Evolutionary conservation across 768 basidiomycete species (phyloP).

Genomic region (Tylopilus balloui): DNA sequence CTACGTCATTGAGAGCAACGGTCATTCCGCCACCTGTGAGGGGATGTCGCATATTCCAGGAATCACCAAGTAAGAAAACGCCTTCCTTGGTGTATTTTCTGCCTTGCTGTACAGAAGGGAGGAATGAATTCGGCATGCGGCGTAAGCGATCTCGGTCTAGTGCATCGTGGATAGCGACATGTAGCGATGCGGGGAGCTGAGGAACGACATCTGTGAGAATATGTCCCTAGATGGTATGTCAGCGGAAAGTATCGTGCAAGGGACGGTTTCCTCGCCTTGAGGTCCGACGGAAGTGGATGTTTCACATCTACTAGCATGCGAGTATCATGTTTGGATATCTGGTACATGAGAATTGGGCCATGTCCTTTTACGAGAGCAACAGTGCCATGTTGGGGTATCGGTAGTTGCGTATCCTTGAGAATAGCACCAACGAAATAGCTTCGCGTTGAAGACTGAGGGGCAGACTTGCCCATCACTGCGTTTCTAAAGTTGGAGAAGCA

Average conservation of each 20-base stretch:
- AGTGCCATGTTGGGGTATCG: constrained; percentile 76
- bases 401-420: constrained; percentile 69
- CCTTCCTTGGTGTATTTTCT: constrained; percentile 51
- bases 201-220: constrained; percentile 74
- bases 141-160: constrained; percentile 78
- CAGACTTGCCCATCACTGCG: constrained; percentile 52
- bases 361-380: constrained; percentile 74
- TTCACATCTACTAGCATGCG: constrained; percentile 92
- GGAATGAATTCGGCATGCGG: constrained; percentile 93
- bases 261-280: constrained; percentile 49
- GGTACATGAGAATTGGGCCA: constrained; percentile 91
- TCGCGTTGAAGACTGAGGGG: constrained; percentile 49
- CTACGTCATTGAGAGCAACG: constrained; percentile 85
- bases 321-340: constrained; percentile 84
- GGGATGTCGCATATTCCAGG: constrained; percentile 99
- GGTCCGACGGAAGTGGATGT: constrained; percentile 72
- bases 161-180: constrained; percentile 57
- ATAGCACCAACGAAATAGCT: constrained; percentile 85
- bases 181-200: constrained; percentile 72
- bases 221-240: constrained; percentile 43
- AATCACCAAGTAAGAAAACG: constrained; percentile 84
- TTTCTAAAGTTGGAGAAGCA: constrained; percentile 91
- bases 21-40: constrained; percentile 99
- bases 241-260: background rate
- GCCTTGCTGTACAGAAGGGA: constrained; percentile 73